phyloP scores from a whole-genome alignment of 2,329 filamentous ascomycete genomes.

The Monilinia fructigena region DNA sequence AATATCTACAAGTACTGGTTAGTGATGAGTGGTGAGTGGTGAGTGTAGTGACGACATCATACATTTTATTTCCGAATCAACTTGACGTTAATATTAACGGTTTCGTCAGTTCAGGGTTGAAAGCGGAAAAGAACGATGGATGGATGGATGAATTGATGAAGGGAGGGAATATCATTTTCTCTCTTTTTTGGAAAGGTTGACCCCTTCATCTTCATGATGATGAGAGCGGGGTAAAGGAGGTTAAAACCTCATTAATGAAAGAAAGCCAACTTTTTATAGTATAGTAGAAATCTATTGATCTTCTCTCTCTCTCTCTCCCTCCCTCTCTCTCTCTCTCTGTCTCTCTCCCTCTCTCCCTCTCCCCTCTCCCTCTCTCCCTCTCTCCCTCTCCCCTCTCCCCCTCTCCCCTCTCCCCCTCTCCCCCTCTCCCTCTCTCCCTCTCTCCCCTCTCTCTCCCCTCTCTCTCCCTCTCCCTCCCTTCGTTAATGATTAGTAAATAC shows the following conservation, averaged over 20 bases:
- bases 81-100: not conserved
- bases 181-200: not conserved
- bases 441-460: no score
- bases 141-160: no score
- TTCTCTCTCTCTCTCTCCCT: not conserved
- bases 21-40: no score
- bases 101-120: not conserved
- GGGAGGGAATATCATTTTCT: not conserved
- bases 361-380: no score
- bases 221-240: not conserved
- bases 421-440: no score
- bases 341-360: no score
- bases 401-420: no score
- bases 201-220: no score
- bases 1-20: not conserved
- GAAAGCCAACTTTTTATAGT: not conserved
- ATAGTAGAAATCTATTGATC: not conserved
- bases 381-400: no score
- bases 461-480: no score
- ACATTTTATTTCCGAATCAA: not conserved
- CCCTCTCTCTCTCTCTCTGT: no score
- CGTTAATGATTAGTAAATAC: not conserved
- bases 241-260: not conserved
- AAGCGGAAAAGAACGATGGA: not conserved
- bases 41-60: constrained; percentile 9